phyloP scores from a whole-genome alignment of 441 rosid species.

The Manihot esculenta region DNA sequence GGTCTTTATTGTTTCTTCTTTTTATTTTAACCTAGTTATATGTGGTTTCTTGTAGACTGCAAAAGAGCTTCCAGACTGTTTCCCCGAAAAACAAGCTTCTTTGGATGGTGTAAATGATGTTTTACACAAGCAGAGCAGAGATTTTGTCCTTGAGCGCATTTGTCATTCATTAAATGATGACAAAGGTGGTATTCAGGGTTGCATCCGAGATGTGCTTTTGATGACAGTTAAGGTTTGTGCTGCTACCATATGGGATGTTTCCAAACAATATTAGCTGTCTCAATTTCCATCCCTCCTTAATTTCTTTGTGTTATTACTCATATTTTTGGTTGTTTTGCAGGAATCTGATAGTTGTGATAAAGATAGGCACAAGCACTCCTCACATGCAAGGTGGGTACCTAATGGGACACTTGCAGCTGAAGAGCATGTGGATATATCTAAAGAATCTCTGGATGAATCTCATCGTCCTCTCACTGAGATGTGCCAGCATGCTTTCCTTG shows the following conservation, averaged over 20 bases:
- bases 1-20: background rate
- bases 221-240: constrained; percentile 43
- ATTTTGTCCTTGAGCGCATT: constrained; percentile 45
- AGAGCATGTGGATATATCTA: constrained; percentile 33
- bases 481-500: constrained; percentile 64
- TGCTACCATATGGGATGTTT: constrained; percentile 5
- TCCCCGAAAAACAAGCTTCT: constrained; percentile 22
- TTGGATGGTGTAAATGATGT: constrained; percentile 25
- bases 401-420: constrained; percentile 42
- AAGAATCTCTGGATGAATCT: constrained; percentile 39
- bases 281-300: background rate
- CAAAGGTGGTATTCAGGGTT: constrained; percentile 44
- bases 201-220: constrained; percentile 47
- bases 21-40: constrained; percentile 10
- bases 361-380: constrained; percentile 32
- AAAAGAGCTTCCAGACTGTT: constrained; percentile 22
- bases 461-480: constrained; percentile 43
- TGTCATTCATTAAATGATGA: constrained; percentile 43
- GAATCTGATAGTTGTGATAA: constrained; percentile 39
- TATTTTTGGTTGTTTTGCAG: constrained; percentile 35
- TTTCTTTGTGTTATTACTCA: constrained; percentile 7
- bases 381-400: constrained; percentile 26
- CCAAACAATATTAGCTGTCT: constrained; percentile 11
- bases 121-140: constrained; percentile 39
- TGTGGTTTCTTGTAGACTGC: constrained; percentile 27